Evolutionary conservation across 371 early-diverging fungal genomes (phyloP).

Genomic region (Rhizomucor pusillus): DNA sequence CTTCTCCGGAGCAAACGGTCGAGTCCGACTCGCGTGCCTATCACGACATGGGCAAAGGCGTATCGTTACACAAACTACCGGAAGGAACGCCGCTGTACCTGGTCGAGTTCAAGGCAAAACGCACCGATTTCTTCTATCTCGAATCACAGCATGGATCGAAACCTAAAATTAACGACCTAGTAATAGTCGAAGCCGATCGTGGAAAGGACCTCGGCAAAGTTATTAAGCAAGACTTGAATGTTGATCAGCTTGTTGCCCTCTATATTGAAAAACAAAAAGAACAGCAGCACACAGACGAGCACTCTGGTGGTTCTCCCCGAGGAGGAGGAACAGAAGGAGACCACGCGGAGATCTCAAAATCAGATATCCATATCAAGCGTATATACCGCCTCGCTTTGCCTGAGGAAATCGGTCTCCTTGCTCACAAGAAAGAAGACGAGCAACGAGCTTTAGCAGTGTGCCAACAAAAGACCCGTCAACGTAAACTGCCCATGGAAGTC

Average conservation of each 20-base stretch:
- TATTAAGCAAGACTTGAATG: slow-evolving; percentile 49
- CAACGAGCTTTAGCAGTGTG: slow-evolving; percentile 84
- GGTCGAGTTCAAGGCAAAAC: slow-evolving; percentile 89
- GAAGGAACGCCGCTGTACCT: slow-evolving; percentile 69
- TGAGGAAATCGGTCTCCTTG: slow-evolving; percentile 71
- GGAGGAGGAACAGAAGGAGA: slow-evolving; percentile 7
- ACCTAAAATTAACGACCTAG: slow-evolving; percentile 63
- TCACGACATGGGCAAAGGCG: slow-evolving; percentile 52
- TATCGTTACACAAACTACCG: slow-evolving; percentile 47
- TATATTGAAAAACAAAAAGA: slow-evolving; percentile 15
- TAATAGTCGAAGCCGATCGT: slow-evolving; percentile 96
- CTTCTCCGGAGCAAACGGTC: too few species aligned
- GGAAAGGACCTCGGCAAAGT: slow-evolving; percentile 95
- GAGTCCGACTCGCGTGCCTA: slow-evolving; percentile 12
- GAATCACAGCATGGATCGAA: slow-evolving; percentile 28
- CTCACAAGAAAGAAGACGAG: slow-evolving; percentile 84
- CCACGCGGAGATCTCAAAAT: slow-evolving; percentile 14
- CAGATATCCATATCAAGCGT: slow-evolving; percentile 84
- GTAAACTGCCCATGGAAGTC: slow-evolving; percentile 90
- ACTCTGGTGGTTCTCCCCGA: too few species aligned
- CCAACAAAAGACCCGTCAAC: slow-evolving; percentile 84
- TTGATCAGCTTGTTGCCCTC: slow-evolving; percentile 13
- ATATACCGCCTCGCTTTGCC: slow-evolving; percentile 81
- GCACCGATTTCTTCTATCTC: slow-evolving; percentile 84
- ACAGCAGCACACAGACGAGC: slow-evolving; percentile 7